These are phyloP conservation scores for Mrakia frigida DNA, from an alignment of 768 basidiomycete genomes.

Conservation along the genomic window DNA sequence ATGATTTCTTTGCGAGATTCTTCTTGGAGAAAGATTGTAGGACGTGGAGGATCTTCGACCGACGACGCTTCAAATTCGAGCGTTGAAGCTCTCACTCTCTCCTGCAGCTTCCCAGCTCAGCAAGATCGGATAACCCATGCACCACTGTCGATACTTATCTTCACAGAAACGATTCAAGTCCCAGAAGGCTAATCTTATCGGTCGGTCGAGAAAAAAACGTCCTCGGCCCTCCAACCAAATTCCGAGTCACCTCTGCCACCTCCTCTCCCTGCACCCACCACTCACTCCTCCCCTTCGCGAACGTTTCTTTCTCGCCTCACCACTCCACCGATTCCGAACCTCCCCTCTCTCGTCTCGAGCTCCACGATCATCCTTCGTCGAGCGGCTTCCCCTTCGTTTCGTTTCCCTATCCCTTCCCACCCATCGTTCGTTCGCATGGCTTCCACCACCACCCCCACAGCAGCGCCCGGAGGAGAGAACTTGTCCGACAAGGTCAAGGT, in stretches of 20 bases:
- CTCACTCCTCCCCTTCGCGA: neutral
- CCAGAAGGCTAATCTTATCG: too few species aligned
- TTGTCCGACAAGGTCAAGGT: conserved; percentile 31
- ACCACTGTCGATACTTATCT: too few species aligned
- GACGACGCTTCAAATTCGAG: too few species aligned
- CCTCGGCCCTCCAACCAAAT: too few species aligned
- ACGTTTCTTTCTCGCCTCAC: neutral
- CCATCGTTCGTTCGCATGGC: conserved; percentile 19
- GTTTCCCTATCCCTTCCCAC: neutral
- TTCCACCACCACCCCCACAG: neutral
- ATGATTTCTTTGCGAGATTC: too few species aligned
- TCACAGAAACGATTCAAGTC: too few species aligned
- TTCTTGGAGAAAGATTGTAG: too few species aligned
- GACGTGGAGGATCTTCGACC: too few species aligned
- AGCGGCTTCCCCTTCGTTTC: neutral
- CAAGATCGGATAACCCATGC: too few species aligned
- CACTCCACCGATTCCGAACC: neutral
- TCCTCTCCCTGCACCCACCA: neutral
- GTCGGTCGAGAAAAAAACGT: too few species aligned
- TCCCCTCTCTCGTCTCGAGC: neutral
- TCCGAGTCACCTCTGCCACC: neutral
- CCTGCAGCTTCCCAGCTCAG: too few species aligned
- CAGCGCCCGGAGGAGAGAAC: conserved; percentile 9
- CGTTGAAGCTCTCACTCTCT: too few species aligned
- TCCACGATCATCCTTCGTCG: neutral